phyloP scores from a whole-genome alignment of 1,284 basidiomycete species.

The Pseudozyma thailandica region DNA sequence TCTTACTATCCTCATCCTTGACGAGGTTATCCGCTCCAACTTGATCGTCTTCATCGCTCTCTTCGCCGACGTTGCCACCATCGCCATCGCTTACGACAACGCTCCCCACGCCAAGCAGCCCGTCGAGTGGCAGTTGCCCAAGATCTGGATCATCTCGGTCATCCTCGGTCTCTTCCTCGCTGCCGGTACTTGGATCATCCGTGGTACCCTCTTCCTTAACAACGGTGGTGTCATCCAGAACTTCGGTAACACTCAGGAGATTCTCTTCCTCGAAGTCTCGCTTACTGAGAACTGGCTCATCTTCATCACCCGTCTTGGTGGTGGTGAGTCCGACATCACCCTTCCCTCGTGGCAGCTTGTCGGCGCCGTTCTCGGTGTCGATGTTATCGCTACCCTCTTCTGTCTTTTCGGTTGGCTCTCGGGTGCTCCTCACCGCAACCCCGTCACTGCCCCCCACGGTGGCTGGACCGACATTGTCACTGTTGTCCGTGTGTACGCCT shows the following conservation, averaged over 20 bases:
- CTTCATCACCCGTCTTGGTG: slow-evolving; percentile 70
- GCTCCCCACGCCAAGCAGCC: slow-evolving; percentile 72
- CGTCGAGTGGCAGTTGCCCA: slow-evolving; percentile 74
- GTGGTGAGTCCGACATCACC: slow-evolving; percentile 68
- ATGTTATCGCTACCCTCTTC: slow-evolving; percentile 72
- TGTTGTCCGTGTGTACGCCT: slow-evolving; percentile 72
- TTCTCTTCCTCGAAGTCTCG: slow-evolving; percentile 74
- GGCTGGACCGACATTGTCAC: slow-evolving; percentile 72
- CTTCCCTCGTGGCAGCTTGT: slow-evolving; percentile 72
- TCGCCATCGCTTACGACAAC: slow-evolving; percentile 73
- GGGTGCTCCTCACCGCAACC: slow-evolving; percentile 69
- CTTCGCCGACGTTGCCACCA: slow-evolving; percentile 72
- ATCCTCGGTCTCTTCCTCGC: slow-evolving; percentile 70
- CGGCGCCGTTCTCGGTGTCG: slow-evolving; percentile 72
- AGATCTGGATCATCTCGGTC: slow-evolving; percentile 73
- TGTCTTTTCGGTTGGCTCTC: slow-evolving; percentile 73
- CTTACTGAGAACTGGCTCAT: slow-evolving; percentile 74
- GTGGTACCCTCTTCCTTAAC: slow-evolving; percentile 72
- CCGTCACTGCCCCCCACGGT: slow-evolving; percentile 67
- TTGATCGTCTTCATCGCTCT: slow-evolving; percentile 74
- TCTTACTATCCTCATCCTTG: slow-evolving; percentile 72
- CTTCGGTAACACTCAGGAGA: slow-evolving; percentile 72
- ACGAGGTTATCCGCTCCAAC: slow-evolving; percentile 73
- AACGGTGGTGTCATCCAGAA: slow-evolving; percentile 73
- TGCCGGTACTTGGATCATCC: slow-evolving; percentile 72